Evolutionary conservation across 768 basidiomycete genomes (phyloP).

Genomic region (Lactifluus piperatus): DNA sequence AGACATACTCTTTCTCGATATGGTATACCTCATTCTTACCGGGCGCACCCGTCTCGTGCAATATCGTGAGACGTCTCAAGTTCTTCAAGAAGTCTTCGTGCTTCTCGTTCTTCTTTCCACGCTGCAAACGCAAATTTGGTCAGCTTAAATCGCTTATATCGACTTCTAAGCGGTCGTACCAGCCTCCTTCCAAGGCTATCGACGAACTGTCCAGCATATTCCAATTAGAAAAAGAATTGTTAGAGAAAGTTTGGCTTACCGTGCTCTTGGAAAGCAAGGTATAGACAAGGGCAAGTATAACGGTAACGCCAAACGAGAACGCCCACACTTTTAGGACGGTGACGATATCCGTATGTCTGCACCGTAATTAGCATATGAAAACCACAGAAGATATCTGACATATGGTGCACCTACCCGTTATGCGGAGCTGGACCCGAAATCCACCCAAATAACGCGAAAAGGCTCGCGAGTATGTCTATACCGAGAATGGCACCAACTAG

Average conservation of each 20-base stretch:
- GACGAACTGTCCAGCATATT: slow-evolving; percentile 24
- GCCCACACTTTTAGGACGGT: slow-evolving; percentile 35
- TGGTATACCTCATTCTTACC: slow-evolving; percentile 21
- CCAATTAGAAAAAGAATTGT: background rate
- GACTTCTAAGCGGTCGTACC: slow-evolving; percentile 12
- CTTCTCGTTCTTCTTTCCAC: slow-evolving; percentile 29
- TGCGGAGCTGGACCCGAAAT: slow-evolving; percentile 31
- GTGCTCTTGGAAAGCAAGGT: slow-evolving; percentile 31
- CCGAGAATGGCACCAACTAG: slow-evolving; percentile 32
- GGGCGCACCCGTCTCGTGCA: slow-evolving; percentile 31
- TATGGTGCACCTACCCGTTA: slow-evolving; percentile 21
- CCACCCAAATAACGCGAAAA: slow-evolving; percentile 37
- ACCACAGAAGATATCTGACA: background rate
- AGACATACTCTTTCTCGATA: slow-evolving; percentile 16
- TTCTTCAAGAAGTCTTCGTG: slow-evolving; percentile 34
- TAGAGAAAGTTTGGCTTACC: background rate
- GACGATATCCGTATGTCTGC: slow-evolving; percentile 31
- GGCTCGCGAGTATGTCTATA: slow-evolving; percentile 35
- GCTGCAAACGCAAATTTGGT: slow-evolving; percentile 15
- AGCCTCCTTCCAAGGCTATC: slow-evolving; percentile 31
- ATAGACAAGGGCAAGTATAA: slow-evolving; percentile 32
- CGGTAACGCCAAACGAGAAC: slow-evolving; percentile 33
- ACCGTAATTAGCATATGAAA: background rate
- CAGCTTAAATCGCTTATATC: background rate
- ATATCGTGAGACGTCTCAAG: slow-evolving; percentile 33